phyloP scores from a whole-genome alignment of 495 filamentous ascomycete species.

The Amorphotheca resinae region DNA sequence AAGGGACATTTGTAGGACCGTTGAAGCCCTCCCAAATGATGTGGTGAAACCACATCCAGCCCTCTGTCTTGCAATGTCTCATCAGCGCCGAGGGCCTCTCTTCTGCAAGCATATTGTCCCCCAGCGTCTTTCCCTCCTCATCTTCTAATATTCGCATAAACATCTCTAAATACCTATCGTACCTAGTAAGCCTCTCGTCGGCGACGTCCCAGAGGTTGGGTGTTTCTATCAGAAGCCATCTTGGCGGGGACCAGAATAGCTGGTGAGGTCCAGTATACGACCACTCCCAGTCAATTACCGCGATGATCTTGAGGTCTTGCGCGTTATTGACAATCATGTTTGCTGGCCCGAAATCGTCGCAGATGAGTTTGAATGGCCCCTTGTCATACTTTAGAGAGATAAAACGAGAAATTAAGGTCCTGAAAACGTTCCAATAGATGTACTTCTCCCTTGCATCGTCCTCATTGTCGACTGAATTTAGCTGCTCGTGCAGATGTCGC shows the following conservation, averaged over 20 bases:
- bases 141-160: conserved; percentile 24
- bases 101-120: conserved; percentile 1
- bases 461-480: conserved; percentile 10
- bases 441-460: conserved; percentile 5
- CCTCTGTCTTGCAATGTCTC: conserved; percentile 1
- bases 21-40: conserved; percentile 3
- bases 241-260: conserved; percentile 24
- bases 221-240: conserved; percentile 19
- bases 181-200: conserved; percentile 16
- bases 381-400: conserved; percentile 2
- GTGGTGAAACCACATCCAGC: conserved; percentile 6
- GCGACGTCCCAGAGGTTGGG: background rate
- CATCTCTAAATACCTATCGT: conserved; percentile 23
- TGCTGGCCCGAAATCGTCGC: conserved; percentile 25
- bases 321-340: conserved; percentile 24
- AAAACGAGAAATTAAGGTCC: conserved; percentile 4
- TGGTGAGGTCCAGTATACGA: conserved; percentile 26
- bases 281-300: conserved; percentile 27
- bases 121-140: conserved; percentile 24
- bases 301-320: conserved; percentile 21
- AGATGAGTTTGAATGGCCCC: conserved; percentile 24
- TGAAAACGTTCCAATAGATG: conserved; percentile 7
- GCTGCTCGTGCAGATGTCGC: conserved; percentile 8
- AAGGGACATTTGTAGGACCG: background rate
- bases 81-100: conserved; percentile 8